Evolutionary conservation across 768 basidiomycete species (phyloP), one percentile per base, ranked within the genome.

Genomic region (Leccinum olivaceopallidum): DNA sequence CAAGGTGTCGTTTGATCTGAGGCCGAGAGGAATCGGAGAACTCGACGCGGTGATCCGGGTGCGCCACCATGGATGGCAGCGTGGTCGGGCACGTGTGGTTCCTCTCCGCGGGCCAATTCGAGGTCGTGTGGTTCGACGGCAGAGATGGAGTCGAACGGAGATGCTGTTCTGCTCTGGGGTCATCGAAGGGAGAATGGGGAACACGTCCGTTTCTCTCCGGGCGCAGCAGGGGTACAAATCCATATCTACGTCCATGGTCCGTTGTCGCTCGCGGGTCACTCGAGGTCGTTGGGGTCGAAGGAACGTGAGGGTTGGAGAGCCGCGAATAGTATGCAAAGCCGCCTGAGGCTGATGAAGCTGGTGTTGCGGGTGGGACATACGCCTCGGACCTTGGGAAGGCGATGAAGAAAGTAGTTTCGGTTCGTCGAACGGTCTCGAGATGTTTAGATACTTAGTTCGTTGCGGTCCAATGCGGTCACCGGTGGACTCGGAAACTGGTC

Each of bases 211-310:
- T 55, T 86, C 86, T 61, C 87, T 79, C 22, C 91, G 83, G 1
- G 89, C 90, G 22, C 84, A 80, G 24, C 88, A 89, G 47, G 90
- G 83, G 34, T 90, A 88, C 70, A 92, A 82, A 56, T 90, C 92
- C 90, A 94, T 93, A 68, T 95, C 94, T 1, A 92, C 92, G 68
- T 98, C 95, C 88, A 97, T 92, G 6, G 92, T 87, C 37, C 90
- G 84, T 78, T 98, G 95, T 20, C 95, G 85, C 73, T 97, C 94
- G 57, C 87, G 80, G 20, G 85, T n/a, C 85, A 56, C n/a, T 90
- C 84, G 0, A 89, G 85, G 69, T 92, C 88, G 77, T 87, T 81
- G 10, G 81, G 83, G 70, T 91, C 86, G 61, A 83, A 81, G 9
- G 88, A 81, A 48, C 88, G 83, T 71, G 16, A 89, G 73, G 3